Base-by-base conservation (phyloP, 1,139 yeast species). In the Candida pseudocylindracea region DNA sequence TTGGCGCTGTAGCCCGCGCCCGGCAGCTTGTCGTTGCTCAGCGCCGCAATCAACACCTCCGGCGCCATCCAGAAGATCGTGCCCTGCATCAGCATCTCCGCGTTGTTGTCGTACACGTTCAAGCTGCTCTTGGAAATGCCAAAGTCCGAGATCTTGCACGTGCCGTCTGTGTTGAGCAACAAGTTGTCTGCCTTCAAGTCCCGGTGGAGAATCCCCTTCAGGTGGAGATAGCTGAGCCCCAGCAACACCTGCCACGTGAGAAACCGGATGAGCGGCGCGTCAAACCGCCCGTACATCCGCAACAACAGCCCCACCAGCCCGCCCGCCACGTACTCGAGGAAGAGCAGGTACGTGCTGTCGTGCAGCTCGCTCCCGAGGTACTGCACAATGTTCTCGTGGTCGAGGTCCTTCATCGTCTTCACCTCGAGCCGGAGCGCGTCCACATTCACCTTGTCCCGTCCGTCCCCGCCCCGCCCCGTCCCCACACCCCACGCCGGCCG, bases 11-110 rank as follows among this genome's bases (percentile, higher is more conserved):
- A 91, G 0, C 96, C 96, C 47, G 76, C 93, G 20, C 20, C 20
- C 4, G 20, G 20, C 41, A 75, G 78, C 35, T 72, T 74, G 43
- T 76, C 78, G 44, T 67, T 72, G 5, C 70, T 72, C 29, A 70
- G 72, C 42, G 73, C 73, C 46, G 79, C 81, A 36, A 91, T 83
- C 20, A 15, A 15, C 38, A 91, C 94, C 49, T 91, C 99, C 0
- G 99, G 99, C 0, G 99, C 99, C 98, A 91, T 91, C 98, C 98
- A 91, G 49, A 85, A 91, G 2, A 91, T 85, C 0, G 98, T 85
- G 13, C 99, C 99, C 52, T 91, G 94, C 52, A 58, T 56, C 10
- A 96, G 85, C 93, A 85, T 80, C 37, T 81, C 94, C 2, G 94
- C 85, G 43, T 80, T 74, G 46, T 88, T 85, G 24, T 79, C 73